Percentiles rank a stretch among this genome's conserved stretches.
phyloP scores from a whole-genome alignment of 805 yeast genomes.

The Blastobotrys terrestris region DNA sequence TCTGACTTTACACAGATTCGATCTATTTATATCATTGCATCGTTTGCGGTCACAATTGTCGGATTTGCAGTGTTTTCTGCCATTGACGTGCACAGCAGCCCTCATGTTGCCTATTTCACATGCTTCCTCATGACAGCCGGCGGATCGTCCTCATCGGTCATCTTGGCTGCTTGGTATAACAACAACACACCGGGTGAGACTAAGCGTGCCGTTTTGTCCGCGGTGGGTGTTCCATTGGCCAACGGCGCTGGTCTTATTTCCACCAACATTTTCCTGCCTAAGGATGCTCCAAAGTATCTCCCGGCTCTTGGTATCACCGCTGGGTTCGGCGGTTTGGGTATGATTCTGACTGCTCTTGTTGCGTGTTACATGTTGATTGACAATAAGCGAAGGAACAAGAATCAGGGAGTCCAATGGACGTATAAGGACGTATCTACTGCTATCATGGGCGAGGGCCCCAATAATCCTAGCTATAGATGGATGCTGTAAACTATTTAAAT shows the following conservation, averaged over 20 bases:
- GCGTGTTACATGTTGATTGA: slow-evolving; percentile 37
- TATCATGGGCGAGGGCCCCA: slow-evolving; percentile 40
- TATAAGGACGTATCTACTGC: slow-evolving; percentile 28
- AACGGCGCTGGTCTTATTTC: slow-evolving; percentile 54
- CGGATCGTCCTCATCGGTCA: slow-evolving; percentile 42
- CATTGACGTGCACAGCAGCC: slow-evolving; percentile 35
- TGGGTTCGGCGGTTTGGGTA: slow-evolving; percentile 42
- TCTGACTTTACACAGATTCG: slow-evolving; percentile 39
- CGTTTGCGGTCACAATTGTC: slow-evolving; percentile 36
- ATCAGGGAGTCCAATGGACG: slow-evolving; percentile 18
- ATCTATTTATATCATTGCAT: slow-evolving; percentile 35
- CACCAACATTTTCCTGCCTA: slow-evolving; percentile 43
- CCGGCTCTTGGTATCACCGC: slow-evolving; percentile 48
- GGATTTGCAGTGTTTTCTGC: slow-evolving; percentile 44
- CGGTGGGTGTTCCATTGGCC: slow-evolving; percentile 49
- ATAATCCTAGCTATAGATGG: slow-evolving; percentile 43
- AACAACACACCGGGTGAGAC: slow-evolving; percentile 44
- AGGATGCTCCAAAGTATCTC: slow-evolving; percentile 47
- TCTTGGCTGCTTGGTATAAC: slow-evolving; percentile 46
- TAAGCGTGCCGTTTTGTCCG: slow-evolving; percentile 41
- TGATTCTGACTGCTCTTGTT: slow-evolving; percentile 28
- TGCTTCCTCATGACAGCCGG: slow-evolving; percentile 47
- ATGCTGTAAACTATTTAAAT: slow-evolving; percentile 30
- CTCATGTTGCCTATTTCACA: slow-evolving; percentile 40
- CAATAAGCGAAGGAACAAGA: slow-evolving; percentile 31